These are phyloP conservation scores for Cyanophora paradoxa DNA, from an alignment of 78 protist genomes.

Conservation along the genomic window DNA sequence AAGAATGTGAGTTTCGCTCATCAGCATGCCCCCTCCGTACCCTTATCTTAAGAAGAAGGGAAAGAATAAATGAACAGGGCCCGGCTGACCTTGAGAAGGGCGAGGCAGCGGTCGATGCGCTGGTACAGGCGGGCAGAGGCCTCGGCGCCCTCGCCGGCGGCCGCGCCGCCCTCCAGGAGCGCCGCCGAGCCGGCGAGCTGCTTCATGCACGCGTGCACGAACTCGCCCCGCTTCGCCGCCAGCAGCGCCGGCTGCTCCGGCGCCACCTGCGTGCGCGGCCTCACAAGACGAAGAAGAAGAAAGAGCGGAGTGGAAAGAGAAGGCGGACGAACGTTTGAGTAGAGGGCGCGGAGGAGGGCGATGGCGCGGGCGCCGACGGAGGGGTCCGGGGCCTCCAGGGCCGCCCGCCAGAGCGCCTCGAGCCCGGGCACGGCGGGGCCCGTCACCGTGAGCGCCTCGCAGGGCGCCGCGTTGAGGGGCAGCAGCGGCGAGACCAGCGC, in stretches of 20 bases:
- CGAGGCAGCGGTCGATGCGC: conserved; percentile 4
- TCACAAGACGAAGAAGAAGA: no score
- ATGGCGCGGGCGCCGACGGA: neutral
- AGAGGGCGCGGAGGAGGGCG: neutral
- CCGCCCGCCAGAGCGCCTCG: neutral
- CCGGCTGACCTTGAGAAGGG: neutral
- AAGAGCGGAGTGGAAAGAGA: no score
- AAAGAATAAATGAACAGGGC: no score
- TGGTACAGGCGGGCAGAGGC: neutral
- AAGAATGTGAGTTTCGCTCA: no score
- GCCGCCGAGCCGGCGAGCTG: neutral
- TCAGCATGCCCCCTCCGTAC: no score
- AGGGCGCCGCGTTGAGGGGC: neutral
- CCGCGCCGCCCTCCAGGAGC: neutral
- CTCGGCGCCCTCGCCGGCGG: neutral
- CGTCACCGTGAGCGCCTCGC: neutral
- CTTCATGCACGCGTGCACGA: neutral
- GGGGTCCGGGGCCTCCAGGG: neutral
- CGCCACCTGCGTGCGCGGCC: neutral
- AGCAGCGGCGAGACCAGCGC: no score
- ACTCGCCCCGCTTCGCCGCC: neutral
- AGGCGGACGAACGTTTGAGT: no score
- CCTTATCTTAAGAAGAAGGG: no score
- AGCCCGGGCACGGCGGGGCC: neutral
- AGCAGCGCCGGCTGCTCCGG: no score